Conservation (phyloP, 2,329 filamentous ascomycete genomes). For the Ceratocystis destructans region DNA sequence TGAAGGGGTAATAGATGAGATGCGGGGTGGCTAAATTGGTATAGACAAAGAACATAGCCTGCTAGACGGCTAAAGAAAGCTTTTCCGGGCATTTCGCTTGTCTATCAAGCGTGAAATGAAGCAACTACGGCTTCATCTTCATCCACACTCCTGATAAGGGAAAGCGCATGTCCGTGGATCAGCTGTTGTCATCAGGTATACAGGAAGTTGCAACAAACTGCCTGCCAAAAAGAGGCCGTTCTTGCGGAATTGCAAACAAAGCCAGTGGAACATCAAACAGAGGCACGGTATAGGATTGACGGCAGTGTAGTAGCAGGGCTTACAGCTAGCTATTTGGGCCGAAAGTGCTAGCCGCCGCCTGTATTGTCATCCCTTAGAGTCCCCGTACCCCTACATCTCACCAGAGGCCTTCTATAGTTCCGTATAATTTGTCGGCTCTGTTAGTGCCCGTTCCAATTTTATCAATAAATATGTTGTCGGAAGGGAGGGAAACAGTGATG, state of each 20-base stretch:
- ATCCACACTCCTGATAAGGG: not conserved
- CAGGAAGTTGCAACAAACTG: too few species aligned
- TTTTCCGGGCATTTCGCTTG: not conserved
- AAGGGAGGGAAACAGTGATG: slow-evolving; percentile 16
- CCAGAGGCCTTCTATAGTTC: not conserved
- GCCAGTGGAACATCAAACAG: not conserved
- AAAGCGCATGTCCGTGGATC: not conserved
- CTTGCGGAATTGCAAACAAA: not conserved
- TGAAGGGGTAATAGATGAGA: not conserved
- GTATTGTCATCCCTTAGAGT: not conserved
- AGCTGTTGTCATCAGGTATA: not conserved
- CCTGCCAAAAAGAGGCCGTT: not conserved
- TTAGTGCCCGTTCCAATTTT: not conserved
- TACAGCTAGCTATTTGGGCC: not conserved
- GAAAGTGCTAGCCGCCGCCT: not conserved
- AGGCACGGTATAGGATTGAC: not conserved
- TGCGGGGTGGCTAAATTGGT: not conserved
- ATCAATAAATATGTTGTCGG: not conserved
- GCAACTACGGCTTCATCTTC: not conserved
- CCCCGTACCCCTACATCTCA: not conserved
- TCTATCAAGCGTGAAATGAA: slow-evolving; percentile 5
- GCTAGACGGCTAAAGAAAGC: not conserved
- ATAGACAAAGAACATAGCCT: not conserved
- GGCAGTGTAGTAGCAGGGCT: not conserved
- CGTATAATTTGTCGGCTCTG: not conserved